phyloP scores from a whole-genome alignment of 768 basidiomycete species.

The Serendipita sp. region DNA sequence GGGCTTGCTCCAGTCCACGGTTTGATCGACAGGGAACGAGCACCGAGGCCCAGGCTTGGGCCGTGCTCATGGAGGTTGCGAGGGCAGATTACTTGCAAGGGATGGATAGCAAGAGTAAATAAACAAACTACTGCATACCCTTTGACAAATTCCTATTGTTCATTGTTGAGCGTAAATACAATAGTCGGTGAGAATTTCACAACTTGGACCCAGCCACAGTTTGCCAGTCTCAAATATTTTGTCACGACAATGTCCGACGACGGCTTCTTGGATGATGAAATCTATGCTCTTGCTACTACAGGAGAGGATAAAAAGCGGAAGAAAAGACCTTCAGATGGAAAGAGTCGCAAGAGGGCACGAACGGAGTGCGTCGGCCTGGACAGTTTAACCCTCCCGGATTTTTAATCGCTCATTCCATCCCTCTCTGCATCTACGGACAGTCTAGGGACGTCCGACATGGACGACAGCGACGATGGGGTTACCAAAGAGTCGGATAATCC shows the following conservation, averaged over 20 bases:
- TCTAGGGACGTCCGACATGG: slow-evolving; percentile 28
- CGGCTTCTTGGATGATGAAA: background rate
- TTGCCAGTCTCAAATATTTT: background rate
- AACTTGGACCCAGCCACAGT: background rate
- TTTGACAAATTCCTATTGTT: background rate
- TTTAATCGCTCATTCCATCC: no score
- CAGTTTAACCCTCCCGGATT: background rate
- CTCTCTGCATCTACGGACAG: background rate
- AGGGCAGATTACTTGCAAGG: background rate
- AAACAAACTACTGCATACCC: background rate
- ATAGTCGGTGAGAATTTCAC: background rate
- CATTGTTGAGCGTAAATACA: background rate
- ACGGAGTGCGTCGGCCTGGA: background rate
- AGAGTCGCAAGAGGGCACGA: background rate
- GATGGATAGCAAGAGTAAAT: background rate
- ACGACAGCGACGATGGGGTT: slow-evolving; percentile 49
- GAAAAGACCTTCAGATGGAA: background rate
- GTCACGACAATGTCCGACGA: background rate
- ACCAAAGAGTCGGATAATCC: slow-evolving; percentile 32
- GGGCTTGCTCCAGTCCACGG: no score
- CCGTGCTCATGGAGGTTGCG: background rate
- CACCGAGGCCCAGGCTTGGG: no score
- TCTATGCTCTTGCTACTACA: background rate
- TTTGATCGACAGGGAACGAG: no score
- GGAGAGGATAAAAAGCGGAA: background rate